Evolutionary conservation across 768 basidiomycete genomes (phyloP).

Genomic region (Tricholoma matsutake): DNA sequence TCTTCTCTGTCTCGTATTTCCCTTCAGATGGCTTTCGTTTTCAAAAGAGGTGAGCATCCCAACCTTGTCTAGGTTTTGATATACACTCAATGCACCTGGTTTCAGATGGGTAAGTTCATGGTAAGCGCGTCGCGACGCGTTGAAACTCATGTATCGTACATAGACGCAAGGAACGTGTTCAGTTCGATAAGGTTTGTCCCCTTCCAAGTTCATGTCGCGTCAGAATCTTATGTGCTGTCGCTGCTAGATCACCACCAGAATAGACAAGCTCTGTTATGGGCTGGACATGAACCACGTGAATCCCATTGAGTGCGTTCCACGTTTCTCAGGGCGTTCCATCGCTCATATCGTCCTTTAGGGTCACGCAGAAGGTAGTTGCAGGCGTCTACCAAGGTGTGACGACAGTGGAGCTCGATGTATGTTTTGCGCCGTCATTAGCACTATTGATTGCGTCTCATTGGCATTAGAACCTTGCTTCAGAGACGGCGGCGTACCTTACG

Average conservation of each 20-base stretch:
- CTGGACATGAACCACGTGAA: conserved; percentile 90
- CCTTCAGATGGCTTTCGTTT: conserved; percentile 32
- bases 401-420: conserved; percentile 93
- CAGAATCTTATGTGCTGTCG: conserved; percentile 11
- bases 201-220: conserved; percentile 11
- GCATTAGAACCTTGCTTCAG: conserved; percentile 88
- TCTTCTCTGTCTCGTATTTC: conserved; percentile 7
- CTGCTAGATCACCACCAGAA: conserved; percentile 76
- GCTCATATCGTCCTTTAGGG: conserved; percentile 38
- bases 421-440: conserved; percentile 24
- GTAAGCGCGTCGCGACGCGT: conserved; percentile 36
- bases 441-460: background rate
- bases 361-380: conserved; percentile 88
- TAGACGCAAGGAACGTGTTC: conserved; percentile 87
- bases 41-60: conserved; percentile 38
- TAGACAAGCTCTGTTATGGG: conserved; percentile 93
- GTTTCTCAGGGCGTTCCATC: background rate
- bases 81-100: conserved; percentile 8
- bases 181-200: conserved; percentile 80
- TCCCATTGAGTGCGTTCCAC: conserved; percentile 73
- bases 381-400: conserved; percentile 96
- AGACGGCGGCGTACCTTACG: conserved; percentile 96
- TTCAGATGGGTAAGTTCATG: conserved; percentile 46
- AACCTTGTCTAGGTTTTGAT: background rate
- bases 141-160: conserved; percentile 16